phyloP scores from a whole-genome alignment of 2,329 filamentous ascomycete genomes.

The Elsinoe batatas region DNA sequence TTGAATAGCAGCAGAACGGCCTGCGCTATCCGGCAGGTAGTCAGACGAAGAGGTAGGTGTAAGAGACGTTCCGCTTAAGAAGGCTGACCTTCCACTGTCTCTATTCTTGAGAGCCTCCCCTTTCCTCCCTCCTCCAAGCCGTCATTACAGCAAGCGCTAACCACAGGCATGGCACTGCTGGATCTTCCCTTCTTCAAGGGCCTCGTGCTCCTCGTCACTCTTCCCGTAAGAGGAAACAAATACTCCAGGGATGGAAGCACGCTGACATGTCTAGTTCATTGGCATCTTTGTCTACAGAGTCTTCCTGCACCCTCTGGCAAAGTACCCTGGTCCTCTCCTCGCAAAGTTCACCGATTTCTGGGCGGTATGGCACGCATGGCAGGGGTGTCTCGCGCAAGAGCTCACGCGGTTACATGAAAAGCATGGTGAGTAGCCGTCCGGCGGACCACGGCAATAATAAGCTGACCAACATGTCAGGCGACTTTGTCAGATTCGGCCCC shows the following conservation, averaged over 20 bases:
- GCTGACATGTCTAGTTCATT: background rate
- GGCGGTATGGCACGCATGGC: constrained; percentile 22
- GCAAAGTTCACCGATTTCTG: constrained; percentile 24
- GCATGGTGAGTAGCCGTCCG: constrained; percentile 41
- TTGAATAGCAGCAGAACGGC: background rate
- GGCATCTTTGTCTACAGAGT: constrained; percentile 29
- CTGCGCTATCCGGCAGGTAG: constrained; percentile 5
- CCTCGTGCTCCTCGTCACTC: background rate
- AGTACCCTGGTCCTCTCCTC: constrained; percentile 34
- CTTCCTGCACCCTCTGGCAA: constrained; percentile 34
- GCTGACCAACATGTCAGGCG: constrained; percentile 16
- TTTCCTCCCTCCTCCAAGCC: background rate
- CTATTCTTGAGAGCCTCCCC: background rate
- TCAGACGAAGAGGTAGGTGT: background rate
- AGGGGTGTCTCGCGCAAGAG: constrained; percentile 24
- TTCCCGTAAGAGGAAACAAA: background rate
- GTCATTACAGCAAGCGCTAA: background rate
- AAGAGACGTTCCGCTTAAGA: background rate
- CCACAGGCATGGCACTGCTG: background rate
- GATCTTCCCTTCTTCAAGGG: constrained; percentile 9
- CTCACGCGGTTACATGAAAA: constrained; percentile 52
- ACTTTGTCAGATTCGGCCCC: constrained; percentile 67
- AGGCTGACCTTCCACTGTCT: background rate
- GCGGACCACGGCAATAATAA: background rate
- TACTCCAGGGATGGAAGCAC: too few species aligned